A percentile compares a stretch with the other conserved stretches of the same genome.
Evolutionary conservation across 805 yeast genomes (phyloP).

Genomic region (Cyberlindnera maritima): DNA sequence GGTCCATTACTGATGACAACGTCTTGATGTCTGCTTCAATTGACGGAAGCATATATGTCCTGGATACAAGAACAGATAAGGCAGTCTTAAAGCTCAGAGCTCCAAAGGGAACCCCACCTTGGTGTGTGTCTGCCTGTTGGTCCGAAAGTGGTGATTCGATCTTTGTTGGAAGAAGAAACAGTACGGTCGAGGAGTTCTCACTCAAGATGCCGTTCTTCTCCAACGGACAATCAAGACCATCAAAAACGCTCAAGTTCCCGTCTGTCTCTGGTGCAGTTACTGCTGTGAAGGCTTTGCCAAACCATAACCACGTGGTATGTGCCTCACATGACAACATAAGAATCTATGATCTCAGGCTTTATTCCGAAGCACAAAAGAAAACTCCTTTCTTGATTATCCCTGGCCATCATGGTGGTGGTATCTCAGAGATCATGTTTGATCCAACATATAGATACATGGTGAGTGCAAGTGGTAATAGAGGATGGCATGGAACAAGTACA

Average conservation of each 20-base stretch:
- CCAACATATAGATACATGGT: constrained; percentile 86
- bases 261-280: constrained; percentile 88
- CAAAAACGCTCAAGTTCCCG: constrained; percentile 70
- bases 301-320: constrained; percentile 73
- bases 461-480: constrained; percentile 91
- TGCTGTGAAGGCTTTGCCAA: constrained; percentile 75
- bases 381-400: constrained; percentile 86
- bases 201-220: constrained; percentile 50
- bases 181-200: constrained; percentile 75
- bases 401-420: constrained; percentile 92
- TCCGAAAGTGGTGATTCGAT: constrained; percentile 75
- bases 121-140: constrained; percentile 93
- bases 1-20: constrained; percentile 33
- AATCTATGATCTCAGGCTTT: constrained; percentile 66
- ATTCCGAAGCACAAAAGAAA: constrained; percentile 35
- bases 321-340: constrained; percentile 91
- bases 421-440: constrained; percentile 77
- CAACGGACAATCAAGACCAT: constrained; percentile 44
- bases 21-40: constrained; percentile 77
- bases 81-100: constrained; percentile 49
- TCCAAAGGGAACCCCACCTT: constrained; percentile 77
- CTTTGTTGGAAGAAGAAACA: constrained; percentile 86
- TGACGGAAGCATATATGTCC: constrained; percentile 76
- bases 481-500: constrained; percentile 85
- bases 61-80: constrained; percentile 67